Percentiles rank a stretch among this genome's conserved stretches.
phyloP scores from a whole-genome alignment of 768 basidiomycete species.

The Panaeolus cyanescens region DNA sequence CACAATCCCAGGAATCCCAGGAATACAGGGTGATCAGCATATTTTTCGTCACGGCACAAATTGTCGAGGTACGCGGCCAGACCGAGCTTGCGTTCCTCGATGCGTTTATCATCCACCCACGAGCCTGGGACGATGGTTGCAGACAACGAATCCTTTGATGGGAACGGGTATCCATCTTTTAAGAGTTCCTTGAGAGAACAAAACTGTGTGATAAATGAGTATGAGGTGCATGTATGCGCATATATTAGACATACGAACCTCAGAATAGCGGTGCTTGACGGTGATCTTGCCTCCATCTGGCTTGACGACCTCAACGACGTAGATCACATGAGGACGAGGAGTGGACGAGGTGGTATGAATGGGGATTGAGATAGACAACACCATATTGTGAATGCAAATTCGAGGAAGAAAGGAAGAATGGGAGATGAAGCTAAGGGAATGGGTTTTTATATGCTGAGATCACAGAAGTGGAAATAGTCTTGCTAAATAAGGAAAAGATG shows the following conservation, averaged over 20 bases:
- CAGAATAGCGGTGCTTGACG: constrained; percentile 39
- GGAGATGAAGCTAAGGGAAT: not conserved
- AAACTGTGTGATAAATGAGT: constrained; percentile 22
- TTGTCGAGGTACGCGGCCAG: constrained; percentile 40
- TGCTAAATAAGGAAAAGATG: not conserved
- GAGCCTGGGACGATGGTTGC: constrained; percentile 46
- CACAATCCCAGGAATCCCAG: constrained; percentile 30
- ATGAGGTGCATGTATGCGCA: not conserved
- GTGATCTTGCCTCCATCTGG: constrained; percentile 26
- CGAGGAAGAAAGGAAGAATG: not conserved
- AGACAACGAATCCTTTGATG: constrained; percentile 45
- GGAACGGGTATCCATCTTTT: constrained; percentile 35
- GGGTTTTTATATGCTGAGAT: not conserved
- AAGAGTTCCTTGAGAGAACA: constrained; percentile 30
- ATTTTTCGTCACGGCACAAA: constrained; percentile 33
- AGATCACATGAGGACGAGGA: constrained; percentile 46
- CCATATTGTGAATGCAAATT: too few relatives aligned
- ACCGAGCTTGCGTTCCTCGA: constrained; percentile 48
- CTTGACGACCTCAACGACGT: constrained; percentile 33
- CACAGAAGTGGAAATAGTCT: not conserved
- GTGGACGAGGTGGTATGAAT: constrained; percentile 44
- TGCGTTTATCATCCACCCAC: constrained; percentile 51
- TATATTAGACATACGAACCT: constrained; percentile 28
- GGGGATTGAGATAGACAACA: constrained; percentile 28
- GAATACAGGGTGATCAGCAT: constrained; percentile 29